Evolutionary conservation across 352 stramenopile species (phyloP), one percentile per base, ranked within the genome.

Genomic region (Pythium apleroticum): DNA sequence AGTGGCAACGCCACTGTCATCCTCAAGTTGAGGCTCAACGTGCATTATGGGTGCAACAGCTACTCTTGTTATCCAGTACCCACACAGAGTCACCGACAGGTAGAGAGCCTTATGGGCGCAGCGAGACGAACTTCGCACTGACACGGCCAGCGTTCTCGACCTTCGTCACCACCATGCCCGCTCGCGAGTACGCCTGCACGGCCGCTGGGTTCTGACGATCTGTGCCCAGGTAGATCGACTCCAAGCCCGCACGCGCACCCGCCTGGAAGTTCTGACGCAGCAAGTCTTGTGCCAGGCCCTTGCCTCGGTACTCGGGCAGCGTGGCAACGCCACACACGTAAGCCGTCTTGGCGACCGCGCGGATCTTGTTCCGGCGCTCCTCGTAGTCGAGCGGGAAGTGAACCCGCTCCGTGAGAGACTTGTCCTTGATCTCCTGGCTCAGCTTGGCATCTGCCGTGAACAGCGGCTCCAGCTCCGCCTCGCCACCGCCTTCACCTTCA

Each of bases 151-250:
- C 7, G 28, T 67, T 60, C 30, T 35, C 45, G 30, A 20, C 22
- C 56, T 68, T 60, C 20, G 57, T 65, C 41, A 62, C 58, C 46
- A 63, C 43, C 63, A 74, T 74, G 1, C 68, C 53, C 3, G 63
- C 56, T 30, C 60, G 68, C 1, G 4, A 4, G 41, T 72, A 75
- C 24, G 60, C 59, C 8, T 25, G 55, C 31, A 75, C 46, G 5
- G 64, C 68, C 4, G 54, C 55, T 4, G 19, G 31, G 46, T 75
- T 75, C 19, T 52, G 4, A 0, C 35, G n/a, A 45, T 75, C 64
- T 11, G 68, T 72, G 12, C 60, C 68, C 4, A 75, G 35, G 3
- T 55, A 53, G n/a, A 74, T 56, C 30, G 50, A 54, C 7, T 70
- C 39, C 8, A 61, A 24, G 7, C 54, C 62, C 0, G 62, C 43